These are phyloP conservation scores for Tuber borchii DNA, from an alignment of 495 filamentous ascomycete genomes.

Conservation along the genomic window DNA sequence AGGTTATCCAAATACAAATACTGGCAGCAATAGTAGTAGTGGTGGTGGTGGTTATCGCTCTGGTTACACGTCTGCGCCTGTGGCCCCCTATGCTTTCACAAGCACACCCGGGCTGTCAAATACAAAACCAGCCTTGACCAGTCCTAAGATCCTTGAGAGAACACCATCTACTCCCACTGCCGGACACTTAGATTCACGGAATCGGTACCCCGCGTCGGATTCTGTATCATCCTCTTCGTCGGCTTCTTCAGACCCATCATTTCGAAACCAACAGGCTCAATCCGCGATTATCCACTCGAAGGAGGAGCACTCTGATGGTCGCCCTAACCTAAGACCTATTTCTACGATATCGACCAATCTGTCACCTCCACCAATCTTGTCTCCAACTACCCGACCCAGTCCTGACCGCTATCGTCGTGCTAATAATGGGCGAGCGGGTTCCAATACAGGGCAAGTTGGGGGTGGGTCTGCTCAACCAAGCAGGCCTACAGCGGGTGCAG, in stretches of 20 bases:
- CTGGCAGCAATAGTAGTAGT: conserved; percentile 49
- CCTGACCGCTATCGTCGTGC: conserved; percentile 63
- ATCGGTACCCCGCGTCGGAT: conserved; percentile 55
- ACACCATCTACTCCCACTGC: conserved; percentile 53
- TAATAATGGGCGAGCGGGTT: conserved; percentile 42
- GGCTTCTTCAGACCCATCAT: conserved; percentile 43
- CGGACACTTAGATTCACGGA: conserved; percentile 44
- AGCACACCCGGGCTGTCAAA: conserved; percentile 62
- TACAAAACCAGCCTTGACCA: conserved; percentile 46
- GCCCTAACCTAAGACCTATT: conserved; percentile 46
- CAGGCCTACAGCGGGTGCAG: conserved; percentile 45
- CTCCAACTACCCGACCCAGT: conserved; percentile 51
- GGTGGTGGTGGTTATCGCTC: conserved; percentile 62
- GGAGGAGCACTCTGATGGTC: conserved; percentile 43
- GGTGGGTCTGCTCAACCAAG: conserved; percentile 45
- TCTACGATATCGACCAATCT: conserved; percentile 50
- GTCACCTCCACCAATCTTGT: conserved; percentile 47
- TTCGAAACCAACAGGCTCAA: conserved; percentile 42
- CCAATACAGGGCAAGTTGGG: conserved; percentile 14
- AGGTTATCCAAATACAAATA: conserved; percentile 58
- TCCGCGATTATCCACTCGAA: conserved; percentile 35
- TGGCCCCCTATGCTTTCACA: conserved; percentile 81
- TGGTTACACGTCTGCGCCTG: conserved; percentile 57
- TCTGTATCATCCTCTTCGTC: conserved; percentile 57
- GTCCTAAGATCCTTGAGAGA: conserved; percentile 54